Base-by-base conservation (phyloP, 176 grass and related monocot species). In the Puya raimondii region DNA sequence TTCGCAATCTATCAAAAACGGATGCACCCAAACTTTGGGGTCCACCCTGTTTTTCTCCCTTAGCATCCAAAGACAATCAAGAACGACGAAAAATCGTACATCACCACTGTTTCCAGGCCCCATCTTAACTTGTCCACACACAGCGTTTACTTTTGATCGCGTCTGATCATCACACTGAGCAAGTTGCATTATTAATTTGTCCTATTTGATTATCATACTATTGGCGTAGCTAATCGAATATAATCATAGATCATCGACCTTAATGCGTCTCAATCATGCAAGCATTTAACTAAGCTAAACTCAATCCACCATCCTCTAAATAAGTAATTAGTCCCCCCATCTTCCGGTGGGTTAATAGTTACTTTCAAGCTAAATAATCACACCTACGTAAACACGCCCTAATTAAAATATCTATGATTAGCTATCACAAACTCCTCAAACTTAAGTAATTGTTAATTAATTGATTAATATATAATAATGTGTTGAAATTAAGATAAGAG, bases 71-170 rank as follows among this genome's bases (percentile, higher is more conserved):
- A 56, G 3, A 12, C 53, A 56, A 56, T 56, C 12, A n/a, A n/a
- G 1, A 3, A 3, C 3, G n/a, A 17, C 3, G n/a, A 57, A 8
- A 13, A 57, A 57, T 17, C 3, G 53, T 57, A 57, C 14, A 16
- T 17, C 15, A 6, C 13, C 14, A 13, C n/a, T 57, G 53, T 61
- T 16, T n/a, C 16, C 21, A 9, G 56, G 56, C 8, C 5, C 56
- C n/a, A 61, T 20, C n/a, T 22, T n/a, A 22, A 15, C 12, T 61
- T 61, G 56, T 61, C 56, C 56, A 61, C 16, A 61, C 16, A 10
- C 16, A 18, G n/a, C 56, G 56, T 61, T 61, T 61, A 61, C 56
- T 61, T 61, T 61, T 61, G 7, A 61, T 61, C 21, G n/a, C 54
- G 10, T 22, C 33, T 7, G 4, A 5, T 7, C 0, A 42, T 5